phyloP scores from a whole-genome alignment of 257 asterid species.

The Cynanchum wilfordii region DNA sequence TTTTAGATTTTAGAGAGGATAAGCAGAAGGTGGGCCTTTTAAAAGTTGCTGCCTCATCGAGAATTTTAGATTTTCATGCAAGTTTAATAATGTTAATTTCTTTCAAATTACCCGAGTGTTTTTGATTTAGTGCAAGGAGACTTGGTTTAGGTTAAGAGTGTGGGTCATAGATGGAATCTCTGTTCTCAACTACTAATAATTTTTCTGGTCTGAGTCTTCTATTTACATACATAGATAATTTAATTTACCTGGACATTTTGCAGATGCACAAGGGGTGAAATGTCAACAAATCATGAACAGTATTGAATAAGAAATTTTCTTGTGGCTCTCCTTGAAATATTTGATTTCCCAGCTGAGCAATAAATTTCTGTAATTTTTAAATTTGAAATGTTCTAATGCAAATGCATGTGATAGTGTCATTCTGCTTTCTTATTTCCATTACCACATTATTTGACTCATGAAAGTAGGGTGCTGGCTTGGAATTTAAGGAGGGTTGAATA shows the following conservation, averaged over 20 bases:
- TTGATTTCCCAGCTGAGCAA: slow-evolving; percentile 4
- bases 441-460: slow-evolving; percentile 34
- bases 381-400: not conserved
- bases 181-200: not conserved
- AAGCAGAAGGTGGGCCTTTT: not conserved
- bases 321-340: slow-evolving; percentile 4
- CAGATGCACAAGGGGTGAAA: not conserved
- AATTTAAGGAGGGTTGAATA: slow-evolving; percentile 46
- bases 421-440: not conserved
- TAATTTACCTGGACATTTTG: slow-evolving; percentile 14
- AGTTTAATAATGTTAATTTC: not conserved
- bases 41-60: not conserved
- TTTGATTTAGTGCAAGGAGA: not conserved
- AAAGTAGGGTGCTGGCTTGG: slow-evolving; percentile 46
- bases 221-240: not conserved
- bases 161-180: not conserved
- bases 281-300: slow-evolving; percentile 1
- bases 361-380: not conserved
- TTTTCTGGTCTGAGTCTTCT: not conserved
- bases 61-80: not conserved
- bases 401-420: slow-evolving; percentile 1
- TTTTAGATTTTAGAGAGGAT: not conserved
- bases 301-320: not conserved
- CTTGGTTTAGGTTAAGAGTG: not conserved
- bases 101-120: not conserved